These are phyloP conservation scores for Inosperma sp. DNA, from an alignment of 768 basidiomycete genomes.

Conservation along the genomic window DNA sequence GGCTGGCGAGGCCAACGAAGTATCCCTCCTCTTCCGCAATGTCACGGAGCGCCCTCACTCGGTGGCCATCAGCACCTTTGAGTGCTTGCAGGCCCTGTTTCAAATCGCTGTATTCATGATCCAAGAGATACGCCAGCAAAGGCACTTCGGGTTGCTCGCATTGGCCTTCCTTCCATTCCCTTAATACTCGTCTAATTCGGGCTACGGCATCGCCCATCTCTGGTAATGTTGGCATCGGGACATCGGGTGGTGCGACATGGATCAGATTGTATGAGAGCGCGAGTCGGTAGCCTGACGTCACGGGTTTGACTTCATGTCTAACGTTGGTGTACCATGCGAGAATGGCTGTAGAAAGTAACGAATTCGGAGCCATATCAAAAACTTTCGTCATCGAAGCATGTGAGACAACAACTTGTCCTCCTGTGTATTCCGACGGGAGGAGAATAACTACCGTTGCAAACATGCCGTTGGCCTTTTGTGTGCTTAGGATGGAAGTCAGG, in stretches of 20 bases:
- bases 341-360: constrained; percentile 32
- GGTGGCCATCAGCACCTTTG: constrained; percentile 38
- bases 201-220: constrained; percentile 18
- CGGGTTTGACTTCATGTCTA: constrained; percentile 44
- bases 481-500: constrained; percentile 19
- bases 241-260: constrained; percentile 30
- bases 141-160: constrained; percentile 19
- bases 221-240: constrained; percentile 27
- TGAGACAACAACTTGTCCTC: constrained; percentile 42
- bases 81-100: constrained; percentile 23
- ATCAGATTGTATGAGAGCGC: constrained; percentile 50
- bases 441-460: constrained; percentile 49
- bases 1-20: constrained; percentile 34
- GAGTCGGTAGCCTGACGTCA: constrained; percentile 46
- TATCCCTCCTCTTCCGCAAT: constrained; percentile 34
- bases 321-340: constrained; percentile 54
- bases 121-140: constrained; percentile 25
- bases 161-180: constrained; percentile 31
- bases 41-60: constrained; percentile 27
- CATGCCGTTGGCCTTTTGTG: constrained; percentile 44
- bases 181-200: constrained; percentile 30
- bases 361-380: constrained; percentile 33
- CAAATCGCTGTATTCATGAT: constrained; percentile 27
- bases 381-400: constrained; percentile 31
- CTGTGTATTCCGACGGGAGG: constrained; percentile 43